Percentiles rank a stretch among this genome's conserved stretches.
Evolutionary conservation across 768 basidiomycete genomes (phyloP).

Genomic region (Galerina marginata): DNA sequence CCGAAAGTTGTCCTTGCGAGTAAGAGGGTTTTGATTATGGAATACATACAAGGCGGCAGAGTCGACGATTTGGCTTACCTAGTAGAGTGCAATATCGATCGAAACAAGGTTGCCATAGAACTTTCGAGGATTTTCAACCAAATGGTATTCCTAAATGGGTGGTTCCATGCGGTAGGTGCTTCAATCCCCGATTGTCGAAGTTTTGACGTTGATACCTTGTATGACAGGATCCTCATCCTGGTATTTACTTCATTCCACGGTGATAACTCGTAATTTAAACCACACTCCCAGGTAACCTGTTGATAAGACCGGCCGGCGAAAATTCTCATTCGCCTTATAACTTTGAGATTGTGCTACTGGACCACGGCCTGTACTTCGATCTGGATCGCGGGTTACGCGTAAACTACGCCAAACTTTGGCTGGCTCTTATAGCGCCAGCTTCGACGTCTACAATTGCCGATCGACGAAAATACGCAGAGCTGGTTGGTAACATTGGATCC

Average conservation of each 20-base stretch:
- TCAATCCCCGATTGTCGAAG: neutral
- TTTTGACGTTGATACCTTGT: conserved; percentile 3
- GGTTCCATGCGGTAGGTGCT: conserved; percentile 76
- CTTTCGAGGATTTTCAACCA: conserved; percentile 88
- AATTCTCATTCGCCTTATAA: conserved; percentile 83
- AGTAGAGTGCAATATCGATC: conserved; percentile 80
- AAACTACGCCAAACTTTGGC: conserved; percentile 89
- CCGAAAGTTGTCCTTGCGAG: conserved; percentile 81
- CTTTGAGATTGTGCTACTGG: conserved; percentile 94
- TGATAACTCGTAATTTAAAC: neutral
- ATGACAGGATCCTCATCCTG: conserved; percentile 84
- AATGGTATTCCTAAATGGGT: conserved; percentile 97
- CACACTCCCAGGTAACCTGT: conserved; percentile 72
- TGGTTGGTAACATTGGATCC: conserved; percentile 89
- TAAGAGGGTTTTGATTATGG: conserved; percentile 92
- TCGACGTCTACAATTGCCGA: conserved; percentile 68
- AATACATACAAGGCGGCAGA: conserved; percentile 88
- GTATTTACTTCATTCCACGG: conserved; percentile 38
- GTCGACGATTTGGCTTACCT: conserved; percentile 90
- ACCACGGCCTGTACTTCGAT: conserved; percentile 95
- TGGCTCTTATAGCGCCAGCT: conserved; percentile 80
- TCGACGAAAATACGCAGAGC: conserved; percentile 83
- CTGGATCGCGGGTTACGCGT: conserved; percentile 79
- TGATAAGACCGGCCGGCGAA: conserved; percentile 77
- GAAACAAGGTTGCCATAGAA: conserved; percentile 93